Conservation (phyloP, 2,329 filamentous ascomycete genomes). For the Sporothrix pseudoabietina region DNA sequence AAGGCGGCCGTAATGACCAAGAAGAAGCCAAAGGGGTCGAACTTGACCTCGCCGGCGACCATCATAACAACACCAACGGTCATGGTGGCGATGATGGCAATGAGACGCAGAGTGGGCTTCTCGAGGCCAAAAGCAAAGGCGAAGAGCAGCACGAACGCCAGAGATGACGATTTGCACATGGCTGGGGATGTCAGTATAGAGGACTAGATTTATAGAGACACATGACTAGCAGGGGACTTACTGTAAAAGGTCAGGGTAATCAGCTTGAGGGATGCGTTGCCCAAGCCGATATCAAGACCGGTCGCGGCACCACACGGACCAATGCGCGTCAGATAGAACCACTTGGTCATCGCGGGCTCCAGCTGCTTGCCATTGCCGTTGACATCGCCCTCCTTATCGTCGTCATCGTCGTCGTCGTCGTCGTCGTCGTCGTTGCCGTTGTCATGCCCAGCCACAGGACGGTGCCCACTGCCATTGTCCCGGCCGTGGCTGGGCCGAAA, state of each 20-base stretch:
- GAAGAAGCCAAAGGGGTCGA: conserved; percentile 81
- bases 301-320: conserved; percentile 91
- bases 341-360: conserved; percentile 68
- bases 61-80: conserved; percentile 94
- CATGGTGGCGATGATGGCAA: conserved; percentile 88
- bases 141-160: conserved; percentile 93
- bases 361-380: conserved; percentile 47
- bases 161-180: conserved; percentile 97
- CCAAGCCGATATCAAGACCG: conserved; percentile 91
- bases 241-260: conserved; percentile 96
- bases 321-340: conserved; percentile 90
- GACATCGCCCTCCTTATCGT: neutral
- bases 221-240: neutral
- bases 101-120: conserved; percentile 79
- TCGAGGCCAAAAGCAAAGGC: conserved; percentile 94
- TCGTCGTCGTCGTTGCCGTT: neutral
- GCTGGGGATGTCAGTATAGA: conserved; percentile 49
- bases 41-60: conserved; percentile 93
- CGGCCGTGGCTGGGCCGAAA: conserved; percentile 61
- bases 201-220: neutral
- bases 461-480: neutral
- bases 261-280: conserved; percentile 93
- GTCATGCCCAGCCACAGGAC: neutral
- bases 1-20: conserved; percentile 92
- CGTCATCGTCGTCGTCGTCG: neutral